Evolutionary conservation across 306 rosid species (phyloP).

Genomic region (Glycine soja): DNA sequence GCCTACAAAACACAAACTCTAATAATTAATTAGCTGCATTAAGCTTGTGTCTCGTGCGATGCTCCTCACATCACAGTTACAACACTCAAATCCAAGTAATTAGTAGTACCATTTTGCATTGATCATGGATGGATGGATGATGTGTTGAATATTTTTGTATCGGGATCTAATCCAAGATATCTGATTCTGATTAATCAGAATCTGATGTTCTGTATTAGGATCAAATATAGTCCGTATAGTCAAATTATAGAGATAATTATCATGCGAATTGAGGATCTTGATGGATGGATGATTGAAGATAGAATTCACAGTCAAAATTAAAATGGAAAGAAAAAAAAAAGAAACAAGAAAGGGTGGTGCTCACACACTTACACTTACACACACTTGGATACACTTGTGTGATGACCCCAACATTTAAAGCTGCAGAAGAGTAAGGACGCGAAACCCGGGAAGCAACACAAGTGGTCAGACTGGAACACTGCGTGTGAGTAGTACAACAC

Average conservation of each 20-base stretch:
- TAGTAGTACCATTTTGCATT: background rate
- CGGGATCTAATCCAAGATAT: too few relatives aligned
- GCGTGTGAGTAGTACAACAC: slow-evolving; percentile 40
- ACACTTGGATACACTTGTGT: background rate
- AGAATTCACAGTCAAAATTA: background rate
- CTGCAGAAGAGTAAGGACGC: slow-evolving; percentile 45
- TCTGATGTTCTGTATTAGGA: too few relatives aligned
- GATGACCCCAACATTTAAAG: slow-evolving; percentile 41
- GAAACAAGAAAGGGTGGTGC: background rate
- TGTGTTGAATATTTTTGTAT: too few relatives aligned
- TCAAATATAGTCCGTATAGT: too few relatives aligned
- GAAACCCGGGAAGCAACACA: slow-evolving; percentile 59
- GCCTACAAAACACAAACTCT: background rate
- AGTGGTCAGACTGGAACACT: slow-evolving; percentile 65
- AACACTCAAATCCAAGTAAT: background rate
- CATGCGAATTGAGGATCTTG: too few relatives aligned
- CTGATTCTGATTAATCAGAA: too few relatives aligned
- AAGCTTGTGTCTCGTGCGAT: background rate
- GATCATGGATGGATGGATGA: background rate
- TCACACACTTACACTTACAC: background rate
- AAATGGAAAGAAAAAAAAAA: too few relatives aligned
- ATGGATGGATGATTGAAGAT: background rate
- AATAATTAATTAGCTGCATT: background rate
- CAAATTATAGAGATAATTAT: too few relatives aligned
- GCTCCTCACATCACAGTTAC: background rate